Base-by-base conservation (phyloP, 441 rosid genomes). In the Bruguiera hainesii region DNA sequence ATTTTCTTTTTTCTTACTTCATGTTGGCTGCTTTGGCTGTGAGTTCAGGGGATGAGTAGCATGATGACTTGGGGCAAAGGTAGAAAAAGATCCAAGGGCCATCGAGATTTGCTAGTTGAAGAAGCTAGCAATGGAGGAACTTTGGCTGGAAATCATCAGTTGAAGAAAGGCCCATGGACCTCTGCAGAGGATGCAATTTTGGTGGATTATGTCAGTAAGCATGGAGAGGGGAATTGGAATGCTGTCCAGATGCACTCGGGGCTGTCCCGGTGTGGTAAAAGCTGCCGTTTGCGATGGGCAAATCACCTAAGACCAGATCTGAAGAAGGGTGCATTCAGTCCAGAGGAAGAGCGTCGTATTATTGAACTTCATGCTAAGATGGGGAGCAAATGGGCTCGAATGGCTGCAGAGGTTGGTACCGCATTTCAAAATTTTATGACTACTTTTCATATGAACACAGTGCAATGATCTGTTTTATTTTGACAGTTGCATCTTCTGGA, bases 151-250 rank as follows among this genome's bases (percentile, higher is more conserved):
- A 53, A 53, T 20, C 13, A 23, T 53, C 57, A 23, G 10, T 21
- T 95, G 80, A 92, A 92, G 86, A 95, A 95, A 85, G 99, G 99
- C 21, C 99, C 99, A 5, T 95, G 99, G 99, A 90, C 99, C 3
- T 82, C 99, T 25, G 80, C 89, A 11, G 98, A 95, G 83, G 99
- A 95, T 69, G 86, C 84, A 18, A 87, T 95, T 75, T 82, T 95
- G 81, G 80, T 90, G 65, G 91, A 92, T 39, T 90, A 90, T 85
- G 98, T 96, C 31, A 89, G 80, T 82, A 93, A 84, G 81, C 97
- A 96, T 26, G 98, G 97, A 8, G 98, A 96, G 73, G 99, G 99
- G 71, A 90, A 96, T 78, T 96, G 99, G 99, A 96, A 91, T 85
- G 88, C 96, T 63, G 96, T 93, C 66, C 99, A 96, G 83, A 90